Conservation (phyloP, 495 filamentous ascomycete species). For the Gamarada debralockiae region DNA sequence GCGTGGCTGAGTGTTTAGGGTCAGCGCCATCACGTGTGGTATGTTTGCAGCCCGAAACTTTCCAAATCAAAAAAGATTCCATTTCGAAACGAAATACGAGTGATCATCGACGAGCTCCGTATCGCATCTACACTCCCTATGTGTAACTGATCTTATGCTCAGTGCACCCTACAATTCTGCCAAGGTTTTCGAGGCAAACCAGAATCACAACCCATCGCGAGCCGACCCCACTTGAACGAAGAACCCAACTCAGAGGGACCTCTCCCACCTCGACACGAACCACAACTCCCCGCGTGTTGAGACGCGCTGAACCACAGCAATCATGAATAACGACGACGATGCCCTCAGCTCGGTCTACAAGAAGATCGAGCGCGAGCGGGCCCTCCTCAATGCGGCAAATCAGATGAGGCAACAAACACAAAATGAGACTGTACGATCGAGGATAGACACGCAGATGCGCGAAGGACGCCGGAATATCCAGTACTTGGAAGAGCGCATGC, state of each 20-base stretch:
- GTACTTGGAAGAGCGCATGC: constrained; percentile 88
- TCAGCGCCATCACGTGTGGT: background rate
- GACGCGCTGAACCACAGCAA: constrained; percentile 22
- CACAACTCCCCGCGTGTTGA: constrained; percentile 11
- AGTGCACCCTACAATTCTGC: too few species aligned
- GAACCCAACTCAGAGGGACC: background rate
- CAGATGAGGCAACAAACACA: constrained; percentile 92
- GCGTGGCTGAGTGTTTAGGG: too few species aligned
- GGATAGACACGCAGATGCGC: constrained; percentile 86
- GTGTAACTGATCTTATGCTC: too few species aligned
- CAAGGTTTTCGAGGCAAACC: too few species aligned
- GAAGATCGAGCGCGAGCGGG: constrained; percentile 98
- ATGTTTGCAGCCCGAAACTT: background rate
- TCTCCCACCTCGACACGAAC: background rate
- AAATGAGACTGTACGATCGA: constrained; percentile 83
- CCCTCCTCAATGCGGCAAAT: constrained; percentile 89
- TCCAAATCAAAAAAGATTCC: background rate
- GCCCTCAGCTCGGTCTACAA: constrained; percentile 81
- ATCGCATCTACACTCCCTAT: too few species aligned
- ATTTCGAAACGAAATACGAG: constrained; percentile 10
- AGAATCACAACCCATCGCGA: too few species aligned
- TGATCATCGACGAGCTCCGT: background rate
- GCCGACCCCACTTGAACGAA: constrained; percentile 1
- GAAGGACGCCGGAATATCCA: constrained; percentile 89
- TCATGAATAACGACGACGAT: constrained; percentile 74